phyloP scores from a whole-genome alignment of 768 basidiomycete genomes.

The Suillus americanus region DNA sequence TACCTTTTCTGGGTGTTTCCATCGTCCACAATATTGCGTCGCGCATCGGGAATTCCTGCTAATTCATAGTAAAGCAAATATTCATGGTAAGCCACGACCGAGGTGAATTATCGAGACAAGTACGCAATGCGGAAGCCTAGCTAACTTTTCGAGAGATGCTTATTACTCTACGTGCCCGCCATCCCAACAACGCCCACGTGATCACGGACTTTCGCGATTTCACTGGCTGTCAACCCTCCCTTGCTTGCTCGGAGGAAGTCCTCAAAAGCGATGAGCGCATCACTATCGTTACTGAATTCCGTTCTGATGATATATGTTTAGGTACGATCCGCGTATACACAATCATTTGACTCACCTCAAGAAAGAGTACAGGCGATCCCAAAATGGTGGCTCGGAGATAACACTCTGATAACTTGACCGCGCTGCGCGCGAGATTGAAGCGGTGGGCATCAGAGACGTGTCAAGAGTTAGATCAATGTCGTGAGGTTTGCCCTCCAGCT shows the following conservation, averaged over 20 bases:
- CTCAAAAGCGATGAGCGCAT: constrained; percentile 78
- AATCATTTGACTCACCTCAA: constrained; percentile 42
- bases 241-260: constrained; percentile 84
- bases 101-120: background rate
- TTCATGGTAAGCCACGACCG: background rate
- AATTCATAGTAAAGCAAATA: background rate
- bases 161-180: constrained; percentile 68
- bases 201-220: constrained; percentile 93
- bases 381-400: constrained; percentile 80
- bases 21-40: background rate
- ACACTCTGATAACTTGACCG: constrained; percentile 37
- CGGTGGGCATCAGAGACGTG: constrained; percentile 47
- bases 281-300: constrained; percentile 62
- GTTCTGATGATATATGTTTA: constrained; percentile 35
- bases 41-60: background rate
- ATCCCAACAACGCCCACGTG: constrained; percentile 84
- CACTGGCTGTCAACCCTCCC: constrained; percentile 72
- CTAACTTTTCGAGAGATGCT: background rate
- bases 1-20: background rate
- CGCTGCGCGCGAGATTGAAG: constrained; percentile 38
- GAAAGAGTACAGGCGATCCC: constrained; percentile 68
- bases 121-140: constrained; percentile 1
- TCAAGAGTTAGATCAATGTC: constrained; percentile 75
- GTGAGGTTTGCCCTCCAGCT: constrained; percentile 44
- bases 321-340: background rate